Conservation (phyloP, 2,329 filamentous ascomycete species). For the Ciborinia camelliae region DNA sequence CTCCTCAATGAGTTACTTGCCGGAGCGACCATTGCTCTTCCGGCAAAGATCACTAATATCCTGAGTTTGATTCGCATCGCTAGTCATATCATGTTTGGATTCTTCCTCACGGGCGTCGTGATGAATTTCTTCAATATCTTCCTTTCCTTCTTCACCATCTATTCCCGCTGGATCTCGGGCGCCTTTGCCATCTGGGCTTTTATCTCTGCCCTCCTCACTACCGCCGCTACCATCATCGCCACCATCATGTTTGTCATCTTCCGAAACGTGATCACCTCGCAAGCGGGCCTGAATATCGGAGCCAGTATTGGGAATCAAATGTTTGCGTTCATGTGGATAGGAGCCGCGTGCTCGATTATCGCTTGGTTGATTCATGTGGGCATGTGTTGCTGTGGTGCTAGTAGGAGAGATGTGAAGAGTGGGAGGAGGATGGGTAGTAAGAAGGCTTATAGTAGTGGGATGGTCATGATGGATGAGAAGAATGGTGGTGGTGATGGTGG, state of each 20-base stretch:
- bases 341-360: slow-evolving; percentile 61
- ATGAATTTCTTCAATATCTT: slow-evolving; percentile 72
- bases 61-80: slow-evolving; percentile 70
- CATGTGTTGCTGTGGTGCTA: slow-evolving; percentile 70
- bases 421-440: slow-evolving; percentile 34
- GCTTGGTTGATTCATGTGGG: slow-evolving; percentile 71
- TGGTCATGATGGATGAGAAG: slow-evolving; percentile 26
- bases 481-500: not conserved
- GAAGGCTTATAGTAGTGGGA: slow-evolving; percentile 31
- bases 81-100: slow-evolving; percentile 83
- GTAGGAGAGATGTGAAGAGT: slow-evolving; percentile 34
- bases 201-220: slow-evolving; percentile 62
- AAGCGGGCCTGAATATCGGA: slow-evolving; percentile 70
- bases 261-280: slow-evolving; percentile 67
- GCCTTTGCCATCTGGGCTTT: slow-evolving; percentile 66
- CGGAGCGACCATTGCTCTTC: slow-evolving; percentile 79
- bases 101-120: slow-evolving; percentile 71
- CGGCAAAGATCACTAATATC: slow-evolving; percentile 67
- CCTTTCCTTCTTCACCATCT: slow-evolving; percentile 45
- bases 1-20: slow-evolving; percentile 75
- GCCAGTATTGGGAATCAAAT: slow-evolving; percentile 68
- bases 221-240: slow-evolving; percentile 68
- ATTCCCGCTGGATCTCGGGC: slow-evolving; percentile 57
- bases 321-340: slow-evolving; percentile 89
- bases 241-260: slow-evolving; percentile 84